phyloP scores from a whole-genome alignment of 768 basidiomycete genomes.

The Lactifluus subvellereus region DNA sequence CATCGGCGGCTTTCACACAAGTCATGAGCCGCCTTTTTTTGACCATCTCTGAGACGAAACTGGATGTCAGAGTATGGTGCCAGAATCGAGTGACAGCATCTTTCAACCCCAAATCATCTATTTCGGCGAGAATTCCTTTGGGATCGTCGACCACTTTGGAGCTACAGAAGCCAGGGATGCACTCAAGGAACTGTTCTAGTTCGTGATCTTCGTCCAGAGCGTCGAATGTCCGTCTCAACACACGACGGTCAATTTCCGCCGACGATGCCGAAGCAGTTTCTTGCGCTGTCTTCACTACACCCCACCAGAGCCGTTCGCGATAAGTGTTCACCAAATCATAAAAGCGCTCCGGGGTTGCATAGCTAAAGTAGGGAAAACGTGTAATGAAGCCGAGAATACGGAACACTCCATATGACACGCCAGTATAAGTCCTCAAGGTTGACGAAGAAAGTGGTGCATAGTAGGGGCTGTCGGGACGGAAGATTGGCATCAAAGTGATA shows the following conservation, averaged over 20 bases:
- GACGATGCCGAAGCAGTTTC: neutral
- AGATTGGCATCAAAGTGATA: constrained; percentile 2
- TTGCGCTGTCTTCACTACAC: neutral
- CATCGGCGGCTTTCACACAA: neutral
- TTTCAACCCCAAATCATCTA: neutral
- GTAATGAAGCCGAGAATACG: neutral
- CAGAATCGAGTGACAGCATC: neutral
- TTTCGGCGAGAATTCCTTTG: neutral
- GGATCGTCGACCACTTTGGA: neutral
- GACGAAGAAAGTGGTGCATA: neutral
- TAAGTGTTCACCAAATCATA: neutral
- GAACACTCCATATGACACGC: neutral
- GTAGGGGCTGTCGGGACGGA: constrained; percentile 1
- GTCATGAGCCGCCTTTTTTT: neutral
- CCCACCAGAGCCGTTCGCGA: neutral
- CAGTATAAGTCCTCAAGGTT: neutral
- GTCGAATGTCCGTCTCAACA: neutral
- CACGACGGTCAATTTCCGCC: neutral
- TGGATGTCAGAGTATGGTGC: neutral
- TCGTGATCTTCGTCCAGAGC: neutral
- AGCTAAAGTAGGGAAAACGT: no score
- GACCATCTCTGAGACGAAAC: neutral
- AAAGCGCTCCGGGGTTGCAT: neutral
- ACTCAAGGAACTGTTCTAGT: neutral
- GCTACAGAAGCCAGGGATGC: neutral